Base-by-base conservation (phyloP, 352 stramenopile genomes). In the Globisporangium paddicum region DNA sequence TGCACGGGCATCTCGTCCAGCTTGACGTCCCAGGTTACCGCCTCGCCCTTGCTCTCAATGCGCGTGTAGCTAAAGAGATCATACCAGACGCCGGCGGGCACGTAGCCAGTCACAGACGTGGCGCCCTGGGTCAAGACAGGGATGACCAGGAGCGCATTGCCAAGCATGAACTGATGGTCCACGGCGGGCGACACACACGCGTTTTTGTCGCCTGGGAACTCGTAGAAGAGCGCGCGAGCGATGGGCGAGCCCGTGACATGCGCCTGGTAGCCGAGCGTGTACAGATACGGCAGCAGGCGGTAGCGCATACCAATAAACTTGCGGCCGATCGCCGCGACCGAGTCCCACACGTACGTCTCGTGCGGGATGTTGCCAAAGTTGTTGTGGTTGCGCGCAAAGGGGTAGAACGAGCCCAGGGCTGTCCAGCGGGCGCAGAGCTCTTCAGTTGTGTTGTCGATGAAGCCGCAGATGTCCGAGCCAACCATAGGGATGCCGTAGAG, bases 321-420 rank as follows among this genome's bases (percentile, higher is more conserved):
- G 34, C 71, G 65, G 28, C 81, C 73, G n/a, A 87, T 64, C 0
- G 60, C 57, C 0, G 66, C 57, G 37, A 86, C 77, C 25, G 77
- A 64, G 7, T 67, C 69, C 77, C 82, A 87, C 5, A 87, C 70
- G 53, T 89, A 87, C 10, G 82, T 86, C 51, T 90, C 79, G 42
- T 90, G 82, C 8, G 82, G 44, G 21, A 72, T 66, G 10, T 67
- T 56, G 2, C 76, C 66, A 5, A 74, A 45, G 49, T 80, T 85
- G 72, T 93, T 93, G 72, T 95, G 86, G 72, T 93, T 91, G 21
- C 86, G 76, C 28, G 79, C 65, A 58, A 93, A 93, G 25, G 80
- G 82, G 62, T 90, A 88, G 68, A 93, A 87, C 21, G 81, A 66
- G 42, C 79, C 81, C 5, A 91, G 59, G 19, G 76, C 75, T 7